Evolutionary conservation across 1,284 basidiomycete genomes (phyloP).

Genomic region (Apiotrichum brassicae): DNA sequence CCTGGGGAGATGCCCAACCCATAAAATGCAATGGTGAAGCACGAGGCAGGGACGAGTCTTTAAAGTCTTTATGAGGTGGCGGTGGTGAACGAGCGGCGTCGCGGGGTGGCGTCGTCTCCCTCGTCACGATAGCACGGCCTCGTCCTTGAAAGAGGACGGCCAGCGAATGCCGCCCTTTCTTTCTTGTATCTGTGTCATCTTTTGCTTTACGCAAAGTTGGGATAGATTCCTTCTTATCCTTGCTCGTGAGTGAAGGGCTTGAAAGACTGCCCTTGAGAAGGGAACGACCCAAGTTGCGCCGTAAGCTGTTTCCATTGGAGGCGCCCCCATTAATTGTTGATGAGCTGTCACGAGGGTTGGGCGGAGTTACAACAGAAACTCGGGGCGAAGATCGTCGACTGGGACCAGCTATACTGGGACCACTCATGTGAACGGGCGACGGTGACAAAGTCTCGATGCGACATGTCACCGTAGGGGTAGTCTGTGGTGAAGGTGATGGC

Average conservation of each 20-base stretch:
- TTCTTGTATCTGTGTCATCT: slow-evolving; percentile 1
- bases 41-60: background rate
- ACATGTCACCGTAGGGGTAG: background rate
- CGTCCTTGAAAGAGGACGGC: background rate
- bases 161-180: background rate
- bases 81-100: background rate
- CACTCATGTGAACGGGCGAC: background rate
- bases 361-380: background rate
- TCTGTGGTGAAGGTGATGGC: background rate
- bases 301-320: background rate
- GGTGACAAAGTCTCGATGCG: background rate
- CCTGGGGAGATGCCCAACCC: background rate
- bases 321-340: background rate
- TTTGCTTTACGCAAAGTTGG: background rate
- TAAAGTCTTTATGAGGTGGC: background rate
- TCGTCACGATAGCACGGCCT: background rate
- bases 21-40: background rate
- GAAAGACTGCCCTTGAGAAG: slow-evolving; percentile 1
- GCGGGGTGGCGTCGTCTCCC: background rate
- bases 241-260: background rate
- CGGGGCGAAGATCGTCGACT: background rate
- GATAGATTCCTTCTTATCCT: background rate
- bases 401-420: background rate
- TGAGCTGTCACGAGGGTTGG: background rate
- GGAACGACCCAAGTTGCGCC: background rate